These are phyloP conservation scores for Cymbopogon flexuosus DNA, from an alignment of 202 grass and related monocot genomes.

Conservation along the genomic window DNA sequence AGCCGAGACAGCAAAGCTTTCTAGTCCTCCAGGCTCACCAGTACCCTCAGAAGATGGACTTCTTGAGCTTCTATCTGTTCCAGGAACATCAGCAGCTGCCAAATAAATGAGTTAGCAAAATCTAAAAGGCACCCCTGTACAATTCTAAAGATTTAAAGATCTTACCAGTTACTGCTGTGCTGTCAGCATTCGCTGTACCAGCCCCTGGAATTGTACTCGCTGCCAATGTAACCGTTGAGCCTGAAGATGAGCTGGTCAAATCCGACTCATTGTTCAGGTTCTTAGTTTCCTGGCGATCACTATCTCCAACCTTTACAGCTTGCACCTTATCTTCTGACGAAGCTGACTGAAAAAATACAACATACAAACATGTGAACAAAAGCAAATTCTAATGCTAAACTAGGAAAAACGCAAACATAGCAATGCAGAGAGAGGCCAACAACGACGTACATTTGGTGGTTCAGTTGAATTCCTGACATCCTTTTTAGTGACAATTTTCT, in stretches of 20 bases:
- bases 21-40: constrained; percentile 11
- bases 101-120: constrained; percentile 31
- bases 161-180: constrained; percentile 34
- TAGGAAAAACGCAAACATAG: background rate
- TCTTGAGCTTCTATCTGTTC: background rate
- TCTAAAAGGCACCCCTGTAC: background rate
- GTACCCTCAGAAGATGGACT: constrained; percentile 10
- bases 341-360: constrained; percentile 51
- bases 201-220: background rate
- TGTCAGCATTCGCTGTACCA: constrained; percentile 10
- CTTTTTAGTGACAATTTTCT: constrained; percentile 42
- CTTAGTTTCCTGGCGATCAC: constrained; percentile 24
- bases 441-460: constrained; percentile 48
- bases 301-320: constrained; percentile 30
- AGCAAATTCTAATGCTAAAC: background rate
- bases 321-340: constrained; percentile 49
- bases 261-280: background rate
- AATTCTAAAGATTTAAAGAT: background rate
- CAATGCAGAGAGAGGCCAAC: background rate
- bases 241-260: constrained; percentile 14
- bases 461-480: constrained; percentile 44
- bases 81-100: constrained; percentile 27
- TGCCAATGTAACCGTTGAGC: background rate
- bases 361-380: constrained; percentile 29
- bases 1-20: constrained; percentile 8